A percentile compares a stretch with the other conserved stretches of the same genome.
Evolutionary conservation across 2,329 filamentous ascomycete genomes (phyloP).

Genomic region (Aspergillus transmontanensis): DNA sequence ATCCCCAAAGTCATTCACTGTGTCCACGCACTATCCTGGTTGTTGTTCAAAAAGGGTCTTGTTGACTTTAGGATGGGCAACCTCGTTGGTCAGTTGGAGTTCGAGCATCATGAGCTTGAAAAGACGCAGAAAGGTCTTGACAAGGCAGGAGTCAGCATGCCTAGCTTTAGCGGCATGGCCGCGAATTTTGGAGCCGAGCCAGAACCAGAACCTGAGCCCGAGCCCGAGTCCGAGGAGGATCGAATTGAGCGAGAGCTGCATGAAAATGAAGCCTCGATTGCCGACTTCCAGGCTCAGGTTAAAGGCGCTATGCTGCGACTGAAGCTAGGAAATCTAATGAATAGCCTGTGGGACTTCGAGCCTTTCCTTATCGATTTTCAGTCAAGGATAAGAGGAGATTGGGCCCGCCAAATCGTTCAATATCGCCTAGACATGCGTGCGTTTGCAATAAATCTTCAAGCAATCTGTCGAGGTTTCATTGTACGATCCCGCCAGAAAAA

Average conservation of each 20-base stretch:
- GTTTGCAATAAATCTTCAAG: slow-evolving; percentile 81
- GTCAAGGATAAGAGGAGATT: slow-evolving; percentile 83
- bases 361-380: slow-evolving; percentile 78
- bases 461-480: slow-evolving; percentile 74
- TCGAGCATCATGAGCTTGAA: slow-evolving; percentile 96
- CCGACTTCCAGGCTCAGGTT: slow-evolving; percentile 84
- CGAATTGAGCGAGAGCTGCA: slow-evolving; percentile 77
- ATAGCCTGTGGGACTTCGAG: slow-evolving; percentile 85
- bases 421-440: slow-evolving; percentile 81
- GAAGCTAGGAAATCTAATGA: slow-evolving; percentile 79
- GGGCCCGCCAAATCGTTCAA: slow-evolving; percentile 76
- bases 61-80: slow-evolving; percentile 96
- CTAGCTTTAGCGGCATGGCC: slow-evolving; percentile 95
- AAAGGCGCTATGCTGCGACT: slow-evolving; percentile 79
- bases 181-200: slow-evolving; percentile 90
- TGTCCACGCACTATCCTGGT: slow-evolving; percentile 94
- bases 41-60: slow-evolving; percentile 93
- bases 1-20: slow-evolving; percentile 99
- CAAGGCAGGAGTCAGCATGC: slow-evolving; percentile 93
- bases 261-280: slow-evolving; percentile 71
- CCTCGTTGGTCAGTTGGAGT: slow-evolving; percentile 91
- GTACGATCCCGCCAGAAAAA: slow-evolving; percentile 65
- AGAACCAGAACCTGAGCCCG: slow-evolving; percentile 71
- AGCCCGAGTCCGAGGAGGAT: slow-evolving; percentile 87
- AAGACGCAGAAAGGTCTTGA: slow-evolving; percentile 96